Evolutionary conservation across 2,329 filamentous ascomycete species (phyloP).

Genomic region (Neurospora crassa): DNA sequence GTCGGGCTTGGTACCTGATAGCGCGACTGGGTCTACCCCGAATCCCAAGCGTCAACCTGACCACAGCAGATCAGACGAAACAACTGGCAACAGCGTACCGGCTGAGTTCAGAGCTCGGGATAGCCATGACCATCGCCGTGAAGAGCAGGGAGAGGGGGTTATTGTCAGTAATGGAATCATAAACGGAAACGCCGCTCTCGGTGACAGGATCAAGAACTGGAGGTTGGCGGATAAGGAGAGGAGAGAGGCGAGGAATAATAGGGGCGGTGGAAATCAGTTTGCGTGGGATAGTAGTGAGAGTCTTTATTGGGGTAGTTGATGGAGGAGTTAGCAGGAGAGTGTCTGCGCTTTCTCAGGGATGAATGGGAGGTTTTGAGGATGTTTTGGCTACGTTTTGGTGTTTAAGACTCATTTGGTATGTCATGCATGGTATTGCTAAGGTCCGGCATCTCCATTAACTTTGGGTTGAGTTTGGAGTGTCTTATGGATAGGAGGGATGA

Average conservation of each 20-base stretch:
- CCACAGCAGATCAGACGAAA: neutral
- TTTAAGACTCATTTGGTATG: neutral
- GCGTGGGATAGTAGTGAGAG: neutral
- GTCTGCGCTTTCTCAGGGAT: neutral
- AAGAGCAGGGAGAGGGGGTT: neutral
- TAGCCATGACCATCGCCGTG: neutral
- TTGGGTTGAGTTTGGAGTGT: neutral
- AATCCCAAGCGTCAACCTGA: neutral
- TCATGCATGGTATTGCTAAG: neutral
- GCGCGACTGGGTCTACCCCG: neutral
- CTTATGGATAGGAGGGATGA: neutral
- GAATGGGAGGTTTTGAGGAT: neutral
- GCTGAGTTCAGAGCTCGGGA: neutral
- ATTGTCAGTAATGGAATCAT: neutral
- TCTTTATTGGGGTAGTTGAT: neutral
- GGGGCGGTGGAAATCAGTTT: neutral
- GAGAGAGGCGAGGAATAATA: conserved; percentile 1
- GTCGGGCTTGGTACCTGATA: neutral
- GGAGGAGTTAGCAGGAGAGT: neutral
- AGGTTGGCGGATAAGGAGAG: neutral
- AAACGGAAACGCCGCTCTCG: neutral
- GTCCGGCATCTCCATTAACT: neutral
- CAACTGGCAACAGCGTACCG: neutral
- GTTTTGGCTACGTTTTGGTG: neutral
- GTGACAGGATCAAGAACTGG: neutral